These are phyloP conservation scores for Oryza punctata DNA, from an alignment of 176 grass and related monocot species.

Conservation along the genomic window DNA sequence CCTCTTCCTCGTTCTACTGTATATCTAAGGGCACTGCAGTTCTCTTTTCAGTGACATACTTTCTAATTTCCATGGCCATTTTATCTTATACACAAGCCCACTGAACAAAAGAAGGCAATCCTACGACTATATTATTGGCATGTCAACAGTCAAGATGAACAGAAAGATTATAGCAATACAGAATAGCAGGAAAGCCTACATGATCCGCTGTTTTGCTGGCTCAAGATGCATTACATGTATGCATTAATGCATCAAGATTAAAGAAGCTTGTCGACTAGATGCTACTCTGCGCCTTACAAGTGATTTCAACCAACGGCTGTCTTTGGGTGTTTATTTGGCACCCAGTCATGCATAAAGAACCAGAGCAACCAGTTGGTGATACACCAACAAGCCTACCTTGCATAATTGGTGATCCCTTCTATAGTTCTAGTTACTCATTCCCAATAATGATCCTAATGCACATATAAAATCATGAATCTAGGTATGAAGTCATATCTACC, in stretches of 20 bases:
- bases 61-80: too few species aligned
- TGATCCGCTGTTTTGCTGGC: too few species aligned
- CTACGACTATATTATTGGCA: too few species aligned
- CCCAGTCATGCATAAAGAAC: conserved; percentile 5
- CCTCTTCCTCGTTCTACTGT: too few species aligned
- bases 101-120: too few species aligned
- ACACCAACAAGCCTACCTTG: neutral
- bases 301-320: too few species aligned
- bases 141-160: too few species aligned
- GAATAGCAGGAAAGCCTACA: neutral
- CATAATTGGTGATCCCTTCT: neutral
- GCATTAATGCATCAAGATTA: neutral
- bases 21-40: too few species aligned
- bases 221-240: neutral
- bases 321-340: conserved; percentile 13
- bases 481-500: neutral
- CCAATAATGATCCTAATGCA: neutral
- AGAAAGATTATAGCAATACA: too few species aligned
- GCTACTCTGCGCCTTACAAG: neutral
- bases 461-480: neutral
- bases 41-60: too few species aligned
- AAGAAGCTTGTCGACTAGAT: neutral
- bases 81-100: too few species aligned
- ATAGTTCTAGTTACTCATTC: neutral
- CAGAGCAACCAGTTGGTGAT: neutral